Conservation (phyloP, 306 rosid genomes). For the Pyrus betulifolia region DNA sequence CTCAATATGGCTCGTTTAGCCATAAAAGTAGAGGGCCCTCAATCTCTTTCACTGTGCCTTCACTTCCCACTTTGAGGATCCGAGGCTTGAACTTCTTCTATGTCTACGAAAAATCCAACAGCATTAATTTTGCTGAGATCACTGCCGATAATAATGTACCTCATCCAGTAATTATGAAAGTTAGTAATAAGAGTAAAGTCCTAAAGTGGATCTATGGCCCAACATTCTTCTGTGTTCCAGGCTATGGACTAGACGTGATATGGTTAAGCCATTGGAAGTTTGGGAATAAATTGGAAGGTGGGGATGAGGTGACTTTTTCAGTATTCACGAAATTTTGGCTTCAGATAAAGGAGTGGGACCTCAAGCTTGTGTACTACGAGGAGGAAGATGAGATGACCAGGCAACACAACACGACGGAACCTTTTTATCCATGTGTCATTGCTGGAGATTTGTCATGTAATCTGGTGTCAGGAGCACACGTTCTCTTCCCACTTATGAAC, state of each 20-base stretch:
- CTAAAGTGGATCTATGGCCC: neutral
- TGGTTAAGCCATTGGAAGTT: neutral
- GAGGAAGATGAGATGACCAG: neutral
- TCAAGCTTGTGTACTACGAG: neutral
- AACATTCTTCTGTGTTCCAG: neutral
- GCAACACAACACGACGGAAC: neutral
- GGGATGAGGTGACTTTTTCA: neutral
- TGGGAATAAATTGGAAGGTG: neutral
- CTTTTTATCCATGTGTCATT: neutral
- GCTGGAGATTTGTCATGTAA: neutral
- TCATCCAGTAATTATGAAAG: neutral
- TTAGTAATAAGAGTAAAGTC: neutral
- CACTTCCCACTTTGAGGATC: neutral
- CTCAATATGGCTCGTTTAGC: neutral
- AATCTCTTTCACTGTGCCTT: neutral
- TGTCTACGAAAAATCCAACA: neutral
- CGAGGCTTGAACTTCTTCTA: neutral
- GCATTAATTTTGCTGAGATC: neutral
- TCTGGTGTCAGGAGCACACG: neutral
- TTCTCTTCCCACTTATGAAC: too few species aligned
- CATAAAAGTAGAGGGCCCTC: neutral
- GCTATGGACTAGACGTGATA: neutral
- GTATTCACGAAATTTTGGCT: neutral
- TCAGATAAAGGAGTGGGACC: neutral
- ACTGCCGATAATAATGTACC: neutral